These are phyloP conservation scores for Arthroderma sp. DNA, from an alignment of 2,329 filamentous ascomycete genomes.

Conservation along the genomic window DNA sequence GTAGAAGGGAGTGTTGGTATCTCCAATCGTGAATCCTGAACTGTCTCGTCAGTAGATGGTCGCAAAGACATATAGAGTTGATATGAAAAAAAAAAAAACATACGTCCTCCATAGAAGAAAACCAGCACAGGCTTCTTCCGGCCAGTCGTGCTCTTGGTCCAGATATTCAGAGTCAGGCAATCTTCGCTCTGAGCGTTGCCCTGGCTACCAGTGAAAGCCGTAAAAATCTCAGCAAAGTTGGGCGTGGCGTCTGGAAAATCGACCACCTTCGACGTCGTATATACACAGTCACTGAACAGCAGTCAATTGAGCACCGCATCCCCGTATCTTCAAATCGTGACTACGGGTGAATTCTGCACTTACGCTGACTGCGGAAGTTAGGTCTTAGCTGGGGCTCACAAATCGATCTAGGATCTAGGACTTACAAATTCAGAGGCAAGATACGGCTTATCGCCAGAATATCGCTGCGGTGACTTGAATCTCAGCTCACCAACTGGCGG, in stretches of 20 bases:
- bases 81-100: not conserved
- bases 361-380: not conserved
- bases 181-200: conserved; percentile 18
- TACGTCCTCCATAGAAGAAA: conserved; percentile 6
- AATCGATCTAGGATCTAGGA: not conserved
- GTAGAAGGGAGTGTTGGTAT: conserved; percentile 15
- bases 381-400: not conserved
- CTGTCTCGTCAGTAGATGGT: not conserved
- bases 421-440: conserved; percentile 15
- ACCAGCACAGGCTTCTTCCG: conserved; percentile 1
- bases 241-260: conserved; percentile 17
- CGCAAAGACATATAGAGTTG: not conserved
- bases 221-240: conserved; percentile 16
- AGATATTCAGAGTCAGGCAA: conserved; percentile 8
- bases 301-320: not conserved
- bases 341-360: not conserved
- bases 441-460: conserved; percentile 8
- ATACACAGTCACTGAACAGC: conserved; percentile 18
- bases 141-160: not conserved
- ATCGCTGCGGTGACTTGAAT: conserved; percentile 21
- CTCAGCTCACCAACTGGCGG: conserved; percentile 12
- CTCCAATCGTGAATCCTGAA: conserved; percentile 3
- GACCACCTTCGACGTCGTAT: conserved; percentile 13
- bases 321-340: not conserved
- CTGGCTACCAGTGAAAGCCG: conserved; percentile 27